Percentiles rank a stretch among this genome's conserved stretches.
These are phyloP conservation scores for Daldinia caldariorum DNA, from an alignment of 495 filamentous ascomycete genomes.

Conservation along the genomic window DNA sequence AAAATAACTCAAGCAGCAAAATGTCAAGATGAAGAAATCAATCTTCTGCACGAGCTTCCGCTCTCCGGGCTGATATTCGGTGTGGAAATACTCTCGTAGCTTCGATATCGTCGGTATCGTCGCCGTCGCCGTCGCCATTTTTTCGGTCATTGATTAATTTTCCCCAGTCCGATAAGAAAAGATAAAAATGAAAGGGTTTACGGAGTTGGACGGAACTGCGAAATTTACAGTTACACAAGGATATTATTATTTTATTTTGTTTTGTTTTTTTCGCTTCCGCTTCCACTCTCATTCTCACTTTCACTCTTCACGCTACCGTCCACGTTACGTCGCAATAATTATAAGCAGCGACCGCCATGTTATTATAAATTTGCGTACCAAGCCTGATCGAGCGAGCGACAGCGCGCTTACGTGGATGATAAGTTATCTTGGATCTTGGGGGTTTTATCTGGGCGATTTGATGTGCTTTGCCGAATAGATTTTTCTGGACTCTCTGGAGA, in stretches of 20 bases:
- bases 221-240: slow-evolving; percentile 25
- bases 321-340: slow-evolving; percentile 5
- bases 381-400: neutral
- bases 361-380: slow-evolving; percentile 19
- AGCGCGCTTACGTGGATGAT: slow-evolving; percentile 11
- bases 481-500: neutral
- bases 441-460: neutral
- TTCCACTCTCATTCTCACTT: too few relatives aligned
- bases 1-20: slow-evolving; percentile 71
- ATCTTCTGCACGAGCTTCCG: slow-evolving; percentile 63
- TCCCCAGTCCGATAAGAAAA: slow-evolving; percentile 14
- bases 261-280: neutral
- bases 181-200: neutral
- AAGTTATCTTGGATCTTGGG: slow-evolving; percentile 20
- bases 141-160: slow-evolving; percentile 5
- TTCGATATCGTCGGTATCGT: slow-evolving; percentile 34
- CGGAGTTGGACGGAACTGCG: neutral
- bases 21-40: slow-evolving; percentile 72
- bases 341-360: slow-evolving; percentile 21
- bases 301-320: neutral
- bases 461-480: neutral
- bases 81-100: slow-evolving; percentile 49
- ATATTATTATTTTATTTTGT: neutral
- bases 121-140: slow-evolving; percentile 8
- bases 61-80: slow-evolving; percentile 54